Base-by-base conservation (phyloP, 257 asterid genomes). In the Plantago elongata region DNA sequence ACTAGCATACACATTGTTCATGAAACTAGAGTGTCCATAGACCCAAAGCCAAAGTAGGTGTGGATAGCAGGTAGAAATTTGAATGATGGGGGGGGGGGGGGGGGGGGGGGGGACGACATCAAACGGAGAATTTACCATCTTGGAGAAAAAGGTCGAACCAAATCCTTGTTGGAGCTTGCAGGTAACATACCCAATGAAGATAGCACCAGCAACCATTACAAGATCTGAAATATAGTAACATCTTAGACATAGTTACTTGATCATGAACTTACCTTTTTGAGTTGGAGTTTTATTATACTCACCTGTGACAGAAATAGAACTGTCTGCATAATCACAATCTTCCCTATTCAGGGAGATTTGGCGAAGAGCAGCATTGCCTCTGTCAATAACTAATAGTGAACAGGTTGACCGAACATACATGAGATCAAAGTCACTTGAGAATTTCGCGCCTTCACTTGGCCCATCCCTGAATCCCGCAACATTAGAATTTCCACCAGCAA, bases 321-420 rank as follows among this genome's bases (percentile, higher is more conserved):
- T 87, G 77, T 85, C 55, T 67, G 82, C 84, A 18, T 76, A 74
- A 66, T 71, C 81, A 69, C 99, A 93, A 51, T 93, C 99, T 74
- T 93, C 99, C 64, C 77, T 84, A 67, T 78, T 79, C 18, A 89
- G 81, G 40, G 97, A 79, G 70, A 93, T 89, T 81, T 89, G 91
- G 64, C 96, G 87, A 69, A 93, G 95, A 57, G 99, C 99, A 44
- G 97, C 97, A 77, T 93, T 89, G 62, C 99, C 99, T 77, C 97
- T 80, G 72, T 93, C 99, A 61, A 93, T 73, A 61, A 89, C 96
- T 67, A 93, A 68, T 40, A 93, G 67, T 2, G 97, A 93, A 73
- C 99, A 93, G 62, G 97, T 85, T 44, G 84, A 70, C 64, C 79
- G 84, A 49, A 89, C 90, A 71, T 89, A 93, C 38, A 93, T 69